phyloP scores from a whole-genome alignment of 179 eudicot genomes.

The Patellifolia procumbens region DNA sequence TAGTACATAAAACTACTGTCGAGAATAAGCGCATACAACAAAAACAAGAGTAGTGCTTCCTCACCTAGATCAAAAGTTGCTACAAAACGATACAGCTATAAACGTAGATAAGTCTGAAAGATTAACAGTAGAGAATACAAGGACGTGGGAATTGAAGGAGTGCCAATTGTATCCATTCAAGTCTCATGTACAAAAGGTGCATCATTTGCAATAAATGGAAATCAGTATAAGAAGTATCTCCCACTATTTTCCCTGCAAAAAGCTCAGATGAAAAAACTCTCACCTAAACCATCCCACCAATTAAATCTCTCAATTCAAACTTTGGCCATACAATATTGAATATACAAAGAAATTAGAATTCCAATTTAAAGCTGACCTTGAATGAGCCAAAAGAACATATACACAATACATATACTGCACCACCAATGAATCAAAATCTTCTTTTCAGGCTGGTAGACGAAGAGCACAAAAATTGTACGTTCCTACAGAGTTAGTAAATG shows the following conservation, averaged over 20 bases:
- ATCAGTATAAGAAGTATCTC: neutral
- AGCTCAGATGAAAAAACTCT: neutral
- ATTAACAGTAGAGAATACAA: neutral
- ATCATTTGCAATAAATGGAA: constrained; percentile 14
- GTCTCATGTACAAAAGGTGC: constrained; percentile 23
- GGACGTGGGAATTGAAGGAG: neutral
- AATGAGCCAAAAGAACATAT: neutral
- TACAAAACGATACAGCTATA: neutral
- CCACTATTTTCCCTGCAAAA: neutral
- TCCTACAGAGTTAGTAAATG: neutral
- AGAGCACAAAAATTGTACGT: neutral
- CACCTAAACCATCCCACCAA: neutral
- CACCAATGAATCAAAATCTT: neutral
- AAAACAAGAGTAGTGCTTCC: neutral
- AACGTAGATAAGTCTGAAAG: neutral
- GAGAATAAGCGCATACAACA: neutral
- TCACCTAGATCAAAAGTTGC: neutral
- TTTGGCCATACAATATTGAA: constrained; percentile 18
- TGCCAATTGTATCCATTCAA: constrained; percentile 10
- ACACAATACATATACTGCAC: neutral
- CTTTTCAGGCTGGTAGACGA: neutral
- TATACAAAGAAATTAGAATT: constrained; percentile 16
- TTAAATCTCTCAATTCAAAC: constrained; percentile 6
- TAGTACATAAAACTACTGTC: neutral
- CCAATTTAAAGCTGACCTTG: constrained; percentile 11